These are phyloP conservation scores for Pleurotus salmoneostramineus DNA, from an alignment of 768 basidiomycete species.

Conservation along the genomic window DNA sequence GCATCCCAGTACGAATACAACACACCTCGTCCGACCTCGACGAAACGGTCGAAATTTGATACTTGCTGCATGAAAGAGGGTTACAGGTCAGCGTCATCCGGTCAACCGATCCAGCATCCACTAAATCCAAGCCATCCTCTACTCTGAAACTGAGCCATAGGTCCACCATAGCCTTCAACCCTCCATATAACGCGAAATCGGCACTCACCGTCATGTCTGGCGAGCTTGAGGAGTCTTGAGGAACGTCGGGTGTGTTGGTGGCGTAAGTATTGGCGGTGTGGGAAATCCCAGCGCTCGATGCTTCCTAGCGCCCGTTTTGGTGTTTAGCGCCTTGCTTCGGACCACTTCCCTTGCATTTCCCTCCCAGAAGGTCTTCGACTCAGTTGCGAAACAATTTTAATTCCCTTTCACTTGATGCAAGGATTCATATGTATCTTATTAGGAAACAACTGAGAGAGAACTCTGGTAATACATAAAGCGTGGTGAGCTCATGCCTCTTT, in stretches of 20 bases:
- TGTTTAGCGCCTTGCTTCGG: too few species aligned
- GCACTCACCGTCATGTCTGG: conserved; percentile 6
- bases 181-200: not conserved
- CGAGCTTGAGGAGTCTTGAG: conserved; percentile 7
- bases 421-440: too few species aligned
- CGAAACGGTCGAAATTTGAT: conserved; percentile 94
- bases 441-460: too few species aligned
- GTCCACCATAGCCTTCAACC: not conserved
- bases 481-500: too few species aligned
- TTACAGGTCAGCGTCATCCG: not conserved
- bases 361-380: too few species aligned
- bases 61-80: not conserved
- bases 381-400: too few species aligned
- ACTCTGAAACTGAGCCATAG: not conserved
- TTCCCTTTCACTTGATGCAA: too few species aligned
- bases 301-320: too few species aligned
- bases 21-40: conserved; percentile 94
- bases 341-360: too few species aligned
- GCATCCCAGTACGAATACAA: not conserved
- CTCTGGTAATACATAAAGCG: too few species aligned
- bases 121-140: not conserved
- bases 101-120: not conserved
- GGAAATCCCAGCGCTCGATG: not conserved
- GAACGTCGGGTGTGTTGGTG: conserved; percentile 1
- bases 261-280: conserved; percentile 1